Percentiles rank a stretch among this genome's conserved stretches.
phyloP scores from a whole-genome alignment of 176 grass and related monocot species.

The Triticum urartu region DNA sequence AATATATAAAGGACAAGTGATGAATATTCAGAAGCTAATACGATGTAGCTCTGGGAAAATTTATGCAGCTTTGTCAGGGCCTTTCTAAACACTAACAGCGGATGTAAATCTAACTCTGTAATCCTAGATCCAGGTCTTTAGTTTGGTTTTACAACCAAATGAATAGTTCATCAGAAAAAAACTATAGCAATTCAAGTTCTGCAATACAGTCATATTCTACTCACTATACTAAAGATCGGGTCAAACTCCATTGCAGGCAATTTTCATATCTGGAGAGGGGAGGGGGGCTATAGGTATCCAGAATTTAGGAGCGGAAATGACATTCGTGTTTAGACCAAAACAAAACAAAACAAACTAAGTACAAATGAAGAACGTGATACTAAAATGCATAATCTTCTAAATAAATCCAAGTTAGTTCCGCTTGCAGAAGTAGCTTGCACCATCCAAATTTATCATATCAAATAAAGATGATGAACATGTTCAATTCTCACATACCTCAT shows the following conservation, averaged over 20 bases:
- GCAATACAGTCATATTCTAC: neutral
- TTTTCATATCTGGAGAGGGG: neutral
- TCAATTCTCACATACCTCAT: conserved; percentile 63
- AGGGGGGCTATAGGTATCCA: neutral
- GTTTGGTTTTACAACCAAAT: neutral
- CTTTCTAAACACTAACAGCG: neutral
- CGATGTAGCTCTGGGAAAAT: neutral
- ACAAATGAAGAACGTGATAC: neutral
- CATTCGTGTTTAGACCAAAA: neutral
- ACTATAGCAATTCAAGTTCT: neutral
- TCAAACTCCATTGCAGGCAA: too few relatives aligned
- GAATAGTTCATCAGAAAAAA: neutral
- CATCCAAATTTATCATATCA: neutral
- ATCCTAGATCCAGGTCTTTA: neutral
- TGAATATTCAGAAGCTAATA: neutral
- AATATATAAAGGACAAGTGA: neutral
- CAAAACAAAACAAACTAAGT: neutral
- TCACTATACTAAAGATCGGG: neutral
- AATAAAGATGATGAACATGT: neutral
- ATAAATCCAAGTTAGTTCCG: neutral
- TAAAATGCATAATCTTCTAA: neutral
- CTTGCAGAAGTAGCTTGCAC: neutral
- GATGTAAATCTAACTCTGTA: neutral
- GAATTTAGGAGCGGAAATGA: neutral
- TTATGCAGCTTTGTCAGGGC: neutral